phyloP scores from a whole-genome alignment of 1,284 basidiomycete species.

The Laetiporus sulphureus region DNA sequence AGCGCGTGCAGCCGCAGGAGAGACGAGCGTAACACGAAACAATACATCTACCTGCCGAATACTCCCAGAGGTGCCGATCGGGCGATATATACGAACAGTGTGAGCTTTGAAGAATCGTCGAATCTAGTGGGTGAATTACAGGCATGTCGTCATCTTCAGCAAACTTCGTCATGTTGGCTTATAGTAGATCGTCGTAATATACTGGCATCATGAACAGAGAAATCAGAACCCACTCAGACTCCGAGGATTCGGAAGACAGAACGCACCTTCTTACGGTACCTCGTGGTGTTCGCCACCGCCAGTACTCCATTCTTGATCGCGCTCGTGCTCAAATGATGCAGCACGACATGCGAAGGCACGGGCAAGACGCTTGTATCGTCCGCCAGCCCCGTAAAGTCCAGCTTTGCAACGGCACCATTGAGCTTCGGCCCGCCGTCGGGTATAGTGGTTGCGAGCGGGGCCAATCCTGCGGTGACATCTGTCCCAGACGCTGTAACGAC shows the following conservation, averaged over 20 bases:
- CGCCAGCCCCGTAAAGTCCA: conserved; percentile 44
- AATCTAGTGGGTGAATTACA: too few relatives aligned
- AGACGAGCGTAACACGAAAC: too few relatives aligned
- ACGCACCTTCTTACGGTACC: conserved; percentile 88
- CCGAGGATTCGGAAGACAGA: conserved; percentile 6
- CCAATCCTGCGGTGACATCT: conserved; percentile 25
- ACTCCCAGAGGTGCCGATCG: too few relatives aligned
- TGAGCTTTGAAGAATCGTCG: too few relatives aligned
- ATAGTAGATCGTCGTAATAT: conserved; percentile 64
- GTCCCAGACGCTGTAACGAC: conserved; percentile 39
- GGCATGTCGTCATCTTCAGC: not conserved
- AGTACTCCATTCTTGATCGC: conserved; percentile 93
- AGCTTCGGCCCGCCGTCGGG: conserved; percentile 9
- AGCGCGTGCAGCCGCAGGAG: too few relatives aligned
- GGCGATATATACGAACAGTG: too few relatives aligned
- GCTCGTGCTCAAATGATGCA: conserved; percentile 94
- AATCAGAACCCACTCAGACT: conserved; percentile 1
- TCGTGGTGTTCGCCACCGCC: conserved; percentile 88
- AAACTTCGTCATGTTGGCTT: conserved; percentile 41
- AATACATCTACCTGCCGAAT: too few relatives aligned
- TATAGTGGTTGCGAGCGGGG: conserved; percentile 12
- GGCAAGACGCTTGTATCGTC: conserved; percentile 93
- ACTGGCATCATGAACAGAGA: conserved; percentile 30
- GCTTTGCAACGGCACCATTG: conserved; percentile 10
- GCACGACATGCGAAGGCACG: conserved; percentile 90